Percentiles rank a stretch among this genome's conserved stretches.
phyloP scores from a whole-genome alignment of 225 moss, liverwort and hornwort genomes.

The Thuidium tamariscinum region DNA sequence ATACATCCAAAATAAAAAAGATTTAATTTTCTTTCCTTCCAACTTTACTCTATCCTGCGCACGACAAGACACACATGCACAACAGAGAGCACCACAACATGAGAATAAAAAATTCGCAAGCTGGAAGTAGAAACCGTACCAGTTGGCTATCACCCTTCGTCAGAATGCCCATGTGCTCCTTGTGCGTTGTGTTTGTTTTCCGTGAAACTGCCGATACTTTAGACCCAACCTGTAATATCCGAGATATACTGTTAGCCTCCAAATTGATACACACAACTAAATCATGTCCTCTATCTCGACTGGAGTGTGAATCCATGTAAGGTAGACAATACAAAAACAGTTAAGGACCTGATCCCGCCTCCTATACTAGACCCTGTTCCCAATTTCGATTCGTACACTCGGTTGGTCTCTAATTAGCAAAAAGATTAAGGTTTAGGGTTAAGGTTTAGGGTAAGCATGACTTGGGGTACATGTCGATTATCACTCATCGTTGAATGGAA shows the following conservation, averaged over 20 bases:
- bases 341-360: background rate
- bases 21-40: background rate
- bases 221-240: slow-evolving; percentile 49
- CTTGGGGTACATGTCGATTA: background rate
- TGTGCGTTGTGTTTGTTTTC: slow-evolving; percentile 95
- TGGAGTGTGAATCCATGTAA: background rate
- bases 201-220: slow-evolving; percentile 91
- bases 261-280: background rate
- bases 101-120: background rate
- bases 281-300: background rate
- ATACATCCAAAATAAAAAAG: background rate
- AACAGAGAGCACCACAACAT: background rate
- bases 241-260: background rate
- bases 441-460: too few species aligned
- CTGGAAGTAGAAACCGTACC: slow-evolving; percentile 23
- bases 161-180: slow-evolving; percentile 83
- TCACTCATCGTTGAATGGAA: background rate
- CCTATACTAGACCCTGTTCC: background rate
- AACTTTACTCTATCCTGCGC: background rate
- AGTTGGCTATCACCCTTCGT: slow-evolving; percentile 81
- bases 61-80: background rate
- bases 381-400: background rate
- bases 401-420: background rate
- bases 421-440: too few species aligned
- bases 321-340: background rate